Base-by-base conservation (phyloP, 768 basidiomycete species). In the Russula sp. region DNA sequence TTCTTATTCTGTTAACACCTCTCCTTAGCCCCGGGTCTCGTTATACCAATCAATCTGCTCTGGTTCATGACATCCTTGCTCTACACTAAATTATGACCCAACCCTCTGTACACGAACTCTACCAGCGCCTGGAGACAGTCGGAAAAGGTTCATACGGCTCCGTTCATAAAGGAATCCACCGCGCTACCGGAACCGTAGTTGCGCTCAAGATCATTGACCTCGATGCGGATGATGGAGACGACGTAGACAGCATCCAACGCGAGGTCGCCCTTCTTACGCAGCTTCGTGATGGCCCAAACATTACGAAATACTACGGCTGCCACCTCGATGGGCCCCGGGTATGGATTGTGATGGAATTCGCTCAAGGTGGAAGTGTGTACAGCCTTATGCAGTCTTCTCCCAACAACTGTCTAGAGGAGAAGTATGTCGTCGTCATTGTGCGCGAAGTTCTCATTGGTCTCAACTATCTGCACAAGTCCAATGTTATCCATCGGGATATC, bases 171-270 rank as follows among this genome's bases (percentile, higher is more conserved):
- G 96, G 93, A 14, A 78, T 86, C 59, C 89, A 98, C 69, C 82
- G 90, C 55, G 81, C 87, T 0, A 88, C 92, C 0, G 91, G 92
- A 20, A 89, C 91, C 60, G 81, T 94, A 59, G 92, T 99, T 39
- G 97, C 95, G 18, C 86, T 98, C 77, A 99, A 99, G 77, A 95
- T 98, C 74, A 98, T 99, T 78, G 92, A 98, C 76, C 87, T 98
- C 68, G 97, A 98, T 76, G 95, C 89, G 31, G 84, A 88, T 59
- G 96, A 95, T 73, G 63, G 58, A 14, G 96, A 99, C 74, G 97
- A 99, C 72, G 94, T 97, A 18, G 90, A 80, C 54, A 96, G 95
- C 75, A 98, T 98, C 57, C 96, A 98, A 75, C 88, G 91, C 64
- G 97, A 98, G 75, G 94, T 99, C 35, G 86, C 93, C 10, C 84